Evolutionary conservation across 768 basidiomycete genomes (phyloP), one percentile per base, ranked within the genome.

Genomic region (Lentinula sp.): DNA sequence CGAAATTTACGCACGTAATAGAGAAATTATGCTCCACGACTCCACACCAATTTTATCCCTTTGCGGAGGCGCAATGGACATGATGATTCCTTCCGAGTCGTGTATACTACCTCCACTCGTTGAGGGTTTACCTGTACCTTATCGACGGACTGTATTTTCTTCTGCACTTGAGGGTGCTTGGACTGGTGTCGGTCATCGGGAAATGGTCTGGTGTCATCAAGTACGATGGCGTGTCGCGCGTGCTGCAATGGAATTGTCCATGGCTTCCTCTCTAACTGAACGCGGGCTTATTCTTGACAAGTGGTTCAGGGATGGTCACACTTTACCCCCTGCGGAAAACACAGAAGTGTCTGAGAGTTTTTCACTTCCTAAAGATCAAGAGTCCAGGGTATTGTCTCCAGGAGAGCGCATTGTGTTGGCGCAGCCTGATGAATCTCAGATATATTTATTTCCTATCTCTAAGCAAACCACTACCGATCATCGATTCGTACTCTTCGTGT

Each of bases 121-220:
- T 2, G 62, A 65, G 3, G 32, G 23, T 4, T 42, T 36, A 1
- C 65, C 66, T 18, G 64, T 67, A 18, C 66, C 68, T 13, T 87
- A 82, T 62, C 73, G 86, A 45, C 79, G 80, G 42, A 88, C 87
- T 0, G 79, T 95, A 4, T 96, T 97, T 69, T 90, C 93, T 0
- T 90, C 90, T 36, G 88, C 87, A 0, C 76, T 98, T 28, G 90
- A 95, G 52, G 92, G 93, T n/a, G 84, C 88, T 2, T 96, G 95
- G 91, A 93, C 95, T 2, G 93, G 93, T 2, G 91, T 98, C 4
- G 96, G 95, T 28, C 97, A 99, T 71, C 86, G 86, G 45, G 95
- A 92, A 62, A 95, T 98, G 85, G 93, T 98, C 4, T 99, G 97
- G 97, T 98, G 97, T 69, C 93, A 98, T 72, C 97, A 99, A 73